These are phyloP conservation scores for Lyophyllum decastes DNA, from an alignment of 768 basidiomycete species.

Conservation along the genomic window DNA sequence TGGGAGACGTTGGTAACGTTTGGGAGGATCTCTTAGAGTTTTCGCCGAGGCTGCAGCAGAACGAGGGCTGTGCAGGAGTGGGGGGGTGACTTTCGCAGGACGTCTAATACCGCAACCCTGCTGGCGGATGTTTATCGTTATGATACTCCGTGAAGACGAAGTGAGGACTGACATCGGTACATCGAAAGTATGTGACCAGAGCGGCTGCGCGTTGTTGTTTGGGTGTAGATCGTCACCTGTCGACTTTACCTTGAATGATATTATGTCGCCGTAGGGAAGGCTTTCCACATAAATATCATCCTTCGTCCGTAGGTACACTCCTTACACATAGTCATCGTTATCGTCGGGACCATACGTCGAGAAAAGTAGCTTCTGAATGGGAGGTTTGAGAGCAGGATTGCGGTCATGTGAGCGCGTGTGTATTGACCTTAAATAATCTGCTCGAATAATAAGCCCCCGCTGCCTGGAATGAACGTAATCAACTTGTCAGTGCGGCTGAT, in stretches of 20 bases:
- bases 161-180: constrained; percentile 62
- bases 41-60: constrained; percentile 83
- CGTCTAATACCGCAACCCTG: constrained; percentile 85
- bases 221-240: constrained; percentile 27
- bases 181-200: constrained; percentile 64
- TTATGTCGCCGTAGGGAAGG: constrained; percentile 74
- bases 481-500: constrained; percentile 52
- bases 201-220: constrained; percentile 37
- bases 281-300: constrained; percentile 84
- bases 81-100: constrained; percentile 49
- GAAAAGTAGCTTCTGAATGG: constrained; percentile 82
- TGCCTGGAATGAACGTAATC: neutral
- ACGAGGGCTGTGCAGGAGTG: constrained; percentile 60
- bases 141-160: neutral
- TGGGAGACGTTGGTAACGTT: constrained; percentile 42
- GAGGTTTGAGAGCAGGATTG: constrained; percentile 29
- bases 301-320: constrained; percentile 71
- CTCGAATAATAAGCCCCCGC: constrained; percentile 7
- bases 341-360: constrained; percentile 94
- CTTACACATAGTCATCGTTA: constrained; percentile 73
- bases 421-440: constrained; percentile 91
- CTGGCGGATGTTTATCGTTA: constrained; percentile 36
- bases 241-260: constrained; percentile 61
- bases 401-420: constrained; percentile 52
- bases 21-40: constrained; percentile 72